Conservation (phyloP, 2,329 filamentous ascomycete species). For the Claviceps sp. region DNA sequence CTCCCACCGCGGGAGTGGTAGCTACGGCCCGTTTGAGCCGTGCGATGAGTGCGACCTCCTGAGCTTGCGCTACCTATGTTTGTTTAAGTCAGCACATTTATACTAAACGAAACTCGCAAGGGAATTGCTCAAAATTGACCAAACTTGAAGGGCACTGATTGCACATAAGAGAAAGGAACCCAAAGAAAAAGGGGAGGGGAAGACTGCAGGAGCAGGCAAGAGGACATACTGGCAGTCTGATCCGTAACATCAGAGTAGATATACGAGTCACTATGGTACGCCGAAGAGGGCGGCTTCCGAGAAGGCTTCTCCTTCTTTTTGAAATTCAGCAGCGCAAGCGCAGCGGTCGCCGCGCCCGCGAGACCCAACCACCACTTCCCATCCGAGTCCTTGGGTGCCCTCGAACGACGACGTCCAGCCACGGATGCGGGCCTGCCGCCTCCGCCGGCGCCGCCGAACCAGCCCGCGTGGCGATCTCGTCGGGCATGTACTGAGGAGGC, state of each 20-base stretch:
- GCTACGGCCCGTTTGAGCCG: conserved; percentile 2
- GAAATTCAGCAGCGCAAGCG: conserved; percentile 41
- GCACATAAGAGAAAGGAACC: no score
- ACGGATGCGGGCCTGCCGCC: conserved; percentile 28
- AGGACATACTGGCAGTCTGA: conserved; percentile 37
- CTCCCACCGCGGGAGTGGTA: conserved; percentile 3
- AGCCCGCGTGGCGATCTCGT: conserved; percentile 42
- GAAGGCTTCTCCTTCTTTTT: conserved; percentile 34
- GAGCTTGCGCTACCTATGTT: conserved; percentile 12
- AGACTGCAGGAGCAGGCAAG: background rate
- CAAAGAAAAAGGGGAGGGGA: no score
- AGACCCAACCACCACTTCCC: conserved; percentile 40
- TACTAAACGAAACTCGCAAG: no score
- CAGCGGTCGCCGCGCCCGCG: conserved; percentile 34
- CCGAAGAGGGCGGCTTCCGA: conserved; percentile 20
- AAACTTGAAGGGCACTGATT: no score
- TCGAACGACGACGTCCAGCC: conserved; percentile 21
- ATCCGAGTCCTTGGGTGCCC: conserved; percentile 30
- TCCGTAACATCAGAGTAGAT: conserved; percentile 32
- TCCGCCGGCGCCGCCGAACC: conserved; percentile 30
- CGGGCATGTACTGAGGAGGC: conserved; percentile 27
- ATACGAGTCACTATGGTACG: conserved; percentile 39
- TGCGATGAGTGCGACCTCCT: conserved; percentile 9
- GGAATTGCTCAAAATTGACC: no score
- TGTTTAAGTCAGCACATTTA: background rate